Conservation (phyloP, 2,329 filamentous ascomycete genomes). For the Fusarium xylarioides region DNA sequence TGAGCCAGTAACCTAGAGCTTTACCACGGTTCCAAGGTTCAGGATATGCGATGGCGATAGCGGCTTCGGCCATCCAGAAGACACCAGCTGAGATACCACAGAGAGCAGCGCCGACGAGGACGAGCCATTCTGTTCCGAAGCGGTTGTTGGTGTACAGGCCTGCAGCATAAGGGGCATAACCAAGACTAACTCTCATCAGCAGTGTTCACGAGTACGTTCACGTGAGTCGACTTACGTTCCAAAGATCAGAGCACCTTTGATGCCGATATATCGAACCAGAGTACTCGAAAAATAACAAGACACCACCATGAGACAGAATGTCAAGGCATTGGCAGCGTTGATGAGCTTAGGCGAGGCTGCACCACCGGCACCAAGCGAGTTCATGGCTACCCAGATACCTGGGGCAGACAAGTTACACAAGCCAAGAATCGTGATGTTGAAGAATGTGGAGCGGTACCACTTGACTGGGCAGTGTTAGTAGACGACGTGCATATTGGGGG, state of each 20-base stretch:
- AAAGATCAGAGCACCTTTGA: conserved; percentile 75
- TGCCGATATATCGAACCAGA: conserved; percentile 73
- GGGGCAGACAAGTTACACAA: conserved; percentile 76
- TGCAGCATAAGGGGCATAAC: conserved; percentile 76
- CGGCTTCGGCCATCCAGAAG: conserved; percentile 80
- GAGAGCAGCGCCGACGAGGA: conserved; percentile 72
- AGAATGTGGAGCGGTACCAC: conserved; percentile 78
- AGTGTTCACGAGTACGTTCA: fast-evolving
- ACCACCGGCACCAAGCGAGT: conserved; percentile 76
- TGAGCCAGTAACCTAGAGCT: conserved; percentile 75
- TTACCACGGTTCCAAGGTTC: conserved; percentile 73
- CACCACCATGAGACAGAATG: conserved; percentile 77
- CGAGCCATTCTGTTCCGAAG: conserved; percentile 74
- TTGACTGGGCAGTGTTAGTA: conserved; percentile 54
- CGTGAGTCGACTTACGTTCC: conserved; percentile 61
- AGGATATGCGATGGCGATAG: conserved; percentile 76
- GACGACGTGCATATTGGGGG: too few relatives aligned
- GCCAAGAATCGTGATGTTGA: conserved; percentile 76
- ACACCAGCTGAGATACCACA: conserved; percentile 77
- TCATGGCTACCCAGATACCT: conserved; percentile 79
- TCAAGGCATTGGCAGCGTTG: conserved; percentile 75
- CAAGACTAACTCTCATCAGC: conserved; percentile 54
- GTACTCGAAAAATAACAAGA: conserved; percentile 73
- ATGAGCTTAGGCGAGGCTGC: conserved; percentile 71
- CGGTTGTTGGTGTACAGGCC: conserved; percentile 78